A percentile compares a stretch with the other conserved stretches of the same genome.
Conservation (phyloP, 2,329 filamentous ascomycete genomes). For the Verticillium zaregamsianum region DNA sequence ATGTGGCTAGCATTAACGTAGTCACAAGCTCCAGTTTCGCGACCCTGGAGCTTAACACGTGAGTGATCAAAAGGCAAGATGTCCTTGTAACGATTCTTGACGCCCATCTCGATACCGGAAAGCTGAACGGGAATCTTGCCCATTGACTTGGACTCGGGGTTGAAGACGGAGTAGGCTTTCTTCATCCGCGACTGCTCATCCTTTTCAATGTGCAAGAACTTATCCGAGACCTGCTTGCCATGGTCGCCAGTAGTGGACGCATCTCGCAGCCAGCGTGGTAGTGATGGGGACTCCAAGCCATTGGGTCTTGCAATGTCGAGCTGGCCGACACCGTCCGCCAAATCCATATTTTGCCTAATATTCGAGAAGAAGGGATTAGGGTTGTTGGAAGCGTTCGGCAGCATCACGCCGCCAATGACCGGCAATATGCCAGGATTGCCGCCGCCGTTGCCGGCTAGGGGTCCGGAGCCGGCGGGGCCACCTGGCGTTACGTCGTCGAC, state of each 20-base stretch:
- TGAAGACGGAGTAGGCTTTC: conserved; percentile 58
- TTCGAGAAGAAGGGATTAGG: conserved; percentile 92
- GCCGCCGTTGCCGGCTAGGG: conserved; percentile 12
- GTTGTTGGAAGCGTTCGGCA: conserved; percentile 65
- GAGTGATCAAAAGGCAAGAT: conserved; percentile 96
- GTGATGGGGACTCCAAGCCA: conserved; percentile 40
- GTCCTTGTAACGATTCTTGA: conserved; percentile 96
- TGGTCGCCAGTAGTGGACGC: conserved; percentile 65
- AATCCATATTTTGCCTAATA: conserved; percentile 93
- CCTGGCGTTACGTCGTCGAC: conserved; percentile 49
- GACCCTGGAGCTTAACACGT: conserved; percentile 72
- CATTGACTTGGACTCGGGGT: conserved; percentile 29
- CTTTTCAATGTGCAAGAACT: conserved; percentile 79
- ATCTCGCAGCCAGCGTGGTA: conserved; percentile 75
- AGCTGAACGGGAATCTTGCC: conserved; percentile 55
- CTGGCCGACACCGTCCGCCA: conserved; percentile 89
- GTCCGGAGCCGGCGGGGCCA: conserved; percentile 19
- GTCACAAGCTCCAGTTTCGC: conserved; percentile 68
- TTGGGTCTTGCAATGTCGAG: conserved; percentile 51
- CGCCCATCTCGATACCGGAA: conserved; percentile 89
- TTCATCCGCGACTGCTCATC: conserved; percentile 91
- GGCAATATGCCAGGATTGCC: conserved; percentile 51
- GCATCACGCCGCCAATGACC: conserved; percentile 83
- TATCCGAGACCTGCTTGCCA: conserved; percentile 76
- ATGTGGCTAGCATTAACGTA: conserved; percentile 95